These are phyloP conservation scores for Aeschynomene evenia DNA, from an alignment of 306 rosid genomes.

Conservation along the genomic window DNA sequence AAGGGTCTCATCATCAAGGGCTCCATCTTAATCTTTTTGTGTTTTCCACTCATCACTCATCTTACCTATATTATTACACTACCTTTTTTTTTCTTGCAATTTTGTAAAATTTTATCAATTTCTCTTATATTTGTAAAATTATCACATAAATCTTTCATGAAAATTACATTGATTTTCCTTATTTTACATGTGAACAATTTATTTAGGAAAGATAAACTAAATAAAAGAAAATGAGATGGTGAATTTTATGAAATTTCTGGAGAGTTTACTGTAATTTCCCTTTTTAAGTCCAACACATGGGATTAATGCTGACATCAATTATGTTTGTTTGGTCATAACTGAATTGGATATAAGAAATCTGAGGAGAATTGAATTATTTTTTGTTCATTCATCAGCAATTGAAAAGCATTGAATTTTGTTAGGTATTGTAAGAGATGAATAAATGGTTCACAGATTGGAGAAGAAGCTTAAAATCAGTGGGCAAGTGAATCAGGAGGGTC, in stretches of 20 bases:
- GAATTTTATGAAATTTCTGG: too few species aligned
- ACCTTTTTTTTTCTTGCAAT: too few species aligned
- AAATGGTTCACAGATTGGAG: constrained; percentile 10
- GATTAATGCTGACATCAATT: constrained; percentile 31
- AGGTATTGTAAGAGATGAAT: constrained; percentile 34
- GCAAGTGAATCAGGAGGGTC: constrained; percentile 14
- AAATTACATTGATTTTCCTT: too few species aligned
- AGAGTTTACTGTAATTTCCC: too few species aligned
- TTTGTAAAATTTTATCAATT: too few species aligned
- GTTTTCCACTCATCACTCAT: constrained; percentile 14
- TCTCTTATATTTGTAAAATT: too few species aligned
- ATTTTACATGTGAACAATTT: too few species aligned
- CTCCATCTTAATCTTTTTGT: constrained; percentile 7
- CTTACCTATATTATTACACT: too few species aligned
- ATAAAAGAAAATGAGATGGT: too few species aligned
- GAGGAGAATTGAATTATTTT: background rate
- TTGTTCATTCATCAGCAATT: background rate
- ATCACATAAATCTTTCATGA: too few species aligned
- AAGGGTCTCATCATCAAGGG: constrained; percentile 13
- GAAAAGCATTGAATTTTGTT: constrained; percentile 33
- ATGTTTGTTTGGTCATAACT: constrained; percentile 7
- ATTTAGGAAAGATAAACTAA: too few species aligned
- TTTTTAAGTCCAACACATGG: constrained; percentile 37
- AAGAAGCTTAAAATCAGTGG: constrained; percentile 35
- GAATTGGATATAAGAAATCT: constrained; percentile 26